Conservation (phyloP, 495 filamentous ascomycete genomes). For the Polyplosphaeria fusca region DNA sequence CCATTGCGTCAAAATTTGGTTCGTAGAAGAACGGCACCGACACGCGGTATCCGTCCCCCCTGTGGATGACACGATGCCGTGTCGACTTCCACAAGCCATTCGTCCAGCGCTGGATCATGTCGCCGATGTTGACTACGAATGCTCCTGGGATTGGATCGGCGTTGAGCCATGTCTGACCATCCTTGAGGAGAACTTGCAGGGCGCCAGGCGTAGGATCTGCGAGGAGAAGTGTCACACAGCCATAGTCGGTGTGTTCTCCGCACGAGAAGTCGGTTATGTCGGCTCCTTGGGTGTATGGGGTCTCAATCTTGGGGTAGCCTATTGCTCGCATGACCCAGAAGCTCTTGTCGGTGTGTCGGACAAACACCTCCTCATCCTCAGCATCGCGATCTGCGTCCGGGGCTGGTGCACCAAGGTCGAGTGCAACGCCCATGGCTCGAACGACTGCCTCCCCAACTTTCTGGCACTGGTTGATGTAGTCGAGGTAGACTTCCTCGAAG, state of each 20-base stretch:
- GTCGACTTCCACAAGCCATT: slow-evolving; percentile 45
- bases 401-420: slow-evolving; percentile 20
- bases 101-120: slow-evolving; percentile 47
- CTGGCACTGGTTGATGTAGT: slow-evolving; percentile 30
- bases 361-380: slow-evolving; percentile 32
- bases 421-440: slow-evolving; percentile 33
- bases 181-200: slow-evolving; percentile 37
- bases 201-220: slow-evolving; percentile 39
- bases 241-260: slow-evolving; percentile 42
- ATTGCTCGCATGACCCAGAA: slow-evolving; percentile 41
- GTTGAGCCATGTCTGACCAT: slow-evolving; percentile 37
- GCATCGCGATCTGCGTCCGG: neutral
- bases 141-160: slow-evolving; percentile 41
- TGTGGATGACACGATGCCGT: slow-evolving; percentile 43
- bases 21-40: slow-evolving; percentile 48
- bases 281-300: neutral
- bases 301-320: slow-evolving; percentile 30
- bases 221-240: slow-evolving; percentile 43
- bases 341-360: slow-evolving; percentile 21
- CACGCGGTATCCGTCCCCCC: slow-evolving; percentile 39
- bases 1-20: slow-evolving; percentile 40
- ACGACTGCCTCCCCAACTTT: slow-evolving; percentile 31
- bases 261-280: slow-evolving; percentile 30
- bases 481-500: slow-evolving; percentile 27
- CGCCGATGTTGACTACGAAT: slow-evolving; percentile 47